Conservation (phyloP, 2,329 filamentous ascomycete genomes). For the Hypoxylon sp. region DNA sequence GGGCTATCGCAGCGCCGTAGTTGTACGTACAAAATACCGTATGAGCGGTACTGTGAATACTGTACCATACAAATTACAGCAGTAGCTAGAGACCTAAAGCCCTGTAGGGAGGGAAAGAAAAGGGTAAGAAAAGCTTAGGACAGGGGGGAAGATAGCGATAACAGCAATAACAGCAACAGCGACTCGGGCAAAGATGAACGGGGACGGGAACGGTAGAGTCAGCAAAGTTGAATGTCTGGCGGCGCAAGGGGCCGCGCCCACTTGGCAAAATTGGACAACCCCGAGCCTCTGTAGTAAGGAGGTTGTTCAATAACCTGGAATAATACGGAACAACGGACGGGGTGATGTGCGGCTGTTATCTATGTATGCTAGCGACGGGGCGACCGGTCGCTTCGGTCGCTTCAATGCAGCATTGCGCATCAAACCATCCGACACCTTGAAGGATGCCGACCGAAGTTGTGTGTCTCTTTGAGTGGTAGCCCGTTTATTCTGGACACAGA, state of each 20-base stretch:
- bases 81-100: background rate
- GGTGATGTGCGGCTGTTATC: constrained; percentile 38
- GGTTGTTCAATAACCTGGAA: constrained; percentile 18
- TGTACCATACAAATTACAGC: background rate
- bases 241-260: constrained; percentile 29
- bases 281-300: constrained; percentile 21
- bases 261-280: constrained; percentile 26
- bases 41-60: constrained; percentile 19
- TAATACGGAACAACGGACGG: constrained; percentile 28
- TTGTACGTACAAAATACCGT: constrained; percentile 17
- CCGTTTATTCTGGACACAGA: constrained; percentile 25
- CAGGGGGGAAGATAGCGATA: constrained; percentile 20
- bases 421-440: constrained; percentile 40
- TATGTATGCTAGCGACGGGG: constrained; percentile 34
- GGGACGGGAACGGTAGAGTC: constrained; percentile 15
- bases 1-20: constrained; percentile 3
- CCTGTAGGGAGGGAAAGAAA: background rate
- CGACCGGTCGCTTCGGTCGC: constrained; percentile 33
- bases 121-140: background rate
- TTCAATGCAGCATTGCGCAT: constrained; percentile 44
- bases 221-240: constrained; percentile 18
- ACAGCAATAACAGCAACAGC: constrained; percentile 1
- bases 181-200: background rate
- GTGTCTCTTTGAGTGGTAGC: constrained; percentile 15
- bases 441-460: constrained; percentile 39